Percentiles rank a stretch among this genome's conserved stretches.
Evolutionary conservation across 768 basidiomycete genomes (phyloP).

Genomic region (Xanthoconium stramineum): DNA sequence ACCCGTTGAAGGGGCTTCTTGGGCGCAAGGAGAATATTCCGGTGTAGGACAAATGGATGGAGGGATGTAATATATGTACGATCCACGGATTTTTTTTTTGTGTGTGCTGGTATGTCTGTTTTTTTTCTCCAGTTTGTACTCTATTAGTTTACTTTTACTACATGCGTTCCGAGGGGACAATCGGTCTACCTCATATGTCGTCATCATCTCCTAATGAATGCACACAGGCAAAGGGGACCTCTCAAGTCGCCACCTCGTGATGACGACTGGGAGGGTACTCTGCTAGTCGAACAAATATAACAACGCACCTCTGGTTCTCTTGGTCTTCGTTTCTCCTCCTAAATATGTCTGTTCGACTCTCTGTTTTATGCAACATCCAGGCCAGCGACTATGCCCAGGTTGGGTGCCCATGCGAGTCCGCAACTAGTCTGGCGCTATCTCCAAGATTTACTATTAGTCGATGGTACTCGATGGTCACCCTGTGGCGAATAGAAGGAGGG

Average conservation of each 20-base stretch:
- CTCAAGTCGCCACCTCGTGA: too few species aligned
- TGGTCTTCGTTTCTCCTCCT: background rate
- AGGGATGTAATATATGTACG: background rate
- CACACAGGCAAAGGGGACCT: too few species aligned
- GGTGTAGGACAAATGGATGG: conserved; percentile 5
- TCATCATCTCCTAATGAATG: background rate
- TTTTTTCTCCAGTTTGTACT: conserved; percentile 1
- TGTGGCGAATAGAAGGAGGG: too few species aligned
- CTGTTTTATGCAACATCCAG: background rate
- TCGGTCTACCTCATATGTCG: background rate
- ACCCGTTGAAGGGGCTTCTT: conserved; percentile 26
- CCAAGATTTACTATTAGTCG: too few species aligned
- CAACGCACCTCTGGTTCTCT: background rate
- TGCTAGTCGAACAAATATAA: conserved; percentile 1
- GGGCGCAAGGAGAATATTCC: conserved; percentile 29
- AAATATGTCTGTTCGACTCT: too few species aligned
- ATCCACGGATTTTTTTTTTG: background rate
- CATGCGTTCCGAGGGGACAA: background rate
- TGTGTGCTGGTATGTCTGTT: conserved; percentile 3
- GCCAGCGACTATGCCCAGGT: too few species aligned
- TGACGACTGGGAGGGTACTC: conserved; percentile 17
- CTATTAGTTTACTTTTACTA: background rate
- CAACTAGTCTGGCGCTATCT: too few species aligned
- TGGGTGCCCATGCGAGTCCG: too few species aligned
- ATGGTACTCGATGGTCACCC: too few species aligned